Base-by-base conservation (phyloP, 2,329 filamentous ascomycete genomes). In the Verticillium klebahnii region DNA sequence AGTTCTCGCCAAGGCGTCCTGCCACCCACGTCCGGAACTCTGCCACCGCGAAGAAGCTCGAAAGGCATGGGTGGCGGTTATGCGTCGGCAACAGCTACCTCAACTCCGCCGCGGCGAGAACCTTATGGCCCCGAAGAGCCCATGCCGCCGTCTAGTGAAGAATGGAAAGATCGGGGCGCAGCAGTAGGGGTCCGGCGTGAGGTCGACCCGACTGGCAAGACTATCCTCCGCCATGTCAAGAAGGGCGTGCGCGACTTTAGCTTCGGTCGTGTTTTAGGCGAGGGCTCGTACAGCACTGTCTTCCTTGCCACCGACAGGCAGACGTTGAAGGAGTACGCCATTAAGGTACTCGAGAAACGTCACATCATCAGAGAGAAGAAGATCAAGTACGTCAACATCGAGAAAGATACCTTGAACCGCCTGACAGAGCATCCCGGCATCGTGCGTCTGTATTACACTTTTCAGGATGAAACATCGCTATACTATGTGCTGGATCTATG, bases 361-460 rank as follows among this genome's bases (percentile, higher is more conserved):
- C 95, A 99, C 75, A 99, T 99, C 72, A 99, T 99, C 82, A 99
- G 98, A 77, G 95, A 99, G 78, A 98, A 97, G 77, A 99, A 99
- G 83, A 96, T 99, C 71, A 99, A 99, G 82, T 99, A 99, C 72
- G 95, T 99, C 76, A 99, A 98, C 77, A 99, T 99, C 70, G 95
- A 99, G 77, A 97, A 97, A 79, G 94, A 99, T 77, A 98, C 95
- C 0, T 82, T 99, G 61, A 99, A 99, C 73, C 89, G 95, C 65
- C 81, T 99, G 62, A 98, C 94, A 3, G 94, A 99, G 66, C 95
- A 99, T 71, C 95, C 95, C 7, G 95, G 95, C 23, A 94, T 99
- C 63, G 93, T 99, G 62, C 90, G 95, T 65, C 83, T 99, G 54
- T 99, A 98, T 77, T 99, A 99, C 77, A 99, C 95, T 1, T 99